Conservation (phyloP, 1,284 basidiomycete genomes). For the Cutaneotrichosporon sp. region DNA sequence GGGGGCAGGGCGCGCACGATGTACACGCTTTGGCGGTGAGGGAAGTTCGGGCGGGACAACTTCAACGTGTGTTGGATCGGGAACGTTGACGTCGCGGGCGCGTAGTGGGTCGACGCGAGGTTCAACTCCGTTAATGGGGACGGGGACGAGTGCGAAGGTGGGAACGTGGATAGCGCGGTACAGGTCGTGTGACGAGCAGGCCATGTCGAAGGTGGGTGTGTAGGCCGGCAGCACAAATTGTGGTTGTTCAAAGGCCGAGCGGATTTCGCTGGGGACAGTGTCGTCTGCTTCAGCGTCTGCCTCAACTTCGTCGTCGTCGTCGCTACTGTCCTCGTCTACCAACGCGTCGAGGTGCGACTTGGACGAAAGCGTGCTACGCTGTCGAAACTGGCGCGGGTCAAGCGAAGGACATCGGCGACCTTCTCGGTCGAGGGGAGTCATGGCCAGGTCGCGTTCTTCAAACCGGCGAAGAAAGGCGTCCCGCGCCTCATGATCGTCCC, state of each 20-base stretch:
- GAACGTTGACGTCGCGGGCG: neutral
- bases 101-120: neutral
- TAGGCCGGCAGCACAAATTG: neutral
- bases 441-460: too few species aligned
- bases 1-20: too few species aligned
- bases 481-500: neutral
- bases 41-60: too few species aligned
- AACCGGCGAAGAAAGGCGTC: too few species aligned
- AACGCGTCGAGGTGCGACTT: neutral
- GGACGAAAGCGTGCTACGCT: too few species aligned
- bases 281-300: neutral
- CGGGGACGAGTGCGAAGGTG: constrained; percentile 7
- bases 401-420: too few species aligned
- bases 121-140: neutral
- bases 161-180: constrained; percentile 7
- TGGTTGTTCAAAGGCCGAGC: neutral
- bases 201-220: neutral
- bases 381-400: too few species aligned
- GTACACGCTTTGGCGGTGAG: too few species aligned
- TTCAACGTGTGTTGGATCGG: neutral
- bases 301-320: neutral
- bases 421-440: too few species aligned
- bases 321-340: neutral
- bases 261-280: neutral
- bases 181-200: neutral